Conservation (phyloP, 2,329 filamentous ascomycete species). For the Colletotrichum sp. region DNA sequence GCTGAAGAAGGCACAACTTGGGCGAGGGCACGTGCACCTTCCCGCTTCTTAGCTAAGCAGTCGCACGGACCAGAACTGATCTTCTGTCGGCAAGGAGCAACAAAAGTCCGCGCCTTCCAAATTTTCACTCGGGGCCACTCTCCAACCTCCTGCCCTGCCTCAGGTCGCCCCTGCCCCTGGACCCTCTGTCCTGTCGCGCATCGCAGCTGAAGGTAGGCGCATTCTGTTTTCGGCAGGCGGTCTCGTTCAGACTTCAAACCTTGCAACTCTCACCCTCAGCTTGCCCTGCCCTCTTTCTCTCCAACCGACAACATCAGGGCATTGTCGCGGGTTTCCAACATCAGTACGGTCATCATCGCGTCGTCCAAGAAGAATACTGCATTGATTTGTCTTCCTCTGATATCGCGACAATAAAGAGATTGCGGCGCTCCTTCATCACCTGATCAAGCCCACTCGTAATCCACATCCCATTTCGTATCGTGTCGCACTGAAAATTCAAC, state of each 20-base stretch:
- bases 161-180: background rate
- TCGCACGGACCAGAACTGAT: accelerated
- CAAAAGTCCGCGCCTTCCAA: background rate
- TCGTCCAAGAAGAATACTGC: background rate
- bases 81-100: background rate
- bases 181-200: background rate
- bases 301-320: background rate
- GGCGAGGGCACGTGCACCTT: background rate
- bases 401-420: background rate
- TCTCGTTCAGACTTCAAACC: slow-evolving; percentile 15
- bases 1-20: background rate
- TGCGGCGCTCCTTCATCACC: slow-evolving; percentile 3
- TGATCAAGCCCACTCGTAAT: slow-evolving; percentile 12
- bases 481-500: slow-evolving; percentile 15
- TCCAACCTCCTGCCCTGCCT: background rate
- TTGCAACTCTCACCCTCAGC: background rate
- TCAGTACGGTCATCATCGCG: background rate
- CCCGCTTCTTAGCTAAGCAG: background rate
- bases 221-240: slow-evolving; percentile 20
- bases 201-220: background rate
- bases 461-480: background rate
- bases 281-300: background rate
- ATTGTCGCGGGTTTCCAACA: background rate
- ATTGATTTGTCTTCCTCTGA: background rate
- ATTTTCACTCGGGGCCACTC: background rate